phyloP scores from a whole-genome alignment of 2,329 filamentous ascomycete species.

The Aspergillus hiratsukae region DNA sequence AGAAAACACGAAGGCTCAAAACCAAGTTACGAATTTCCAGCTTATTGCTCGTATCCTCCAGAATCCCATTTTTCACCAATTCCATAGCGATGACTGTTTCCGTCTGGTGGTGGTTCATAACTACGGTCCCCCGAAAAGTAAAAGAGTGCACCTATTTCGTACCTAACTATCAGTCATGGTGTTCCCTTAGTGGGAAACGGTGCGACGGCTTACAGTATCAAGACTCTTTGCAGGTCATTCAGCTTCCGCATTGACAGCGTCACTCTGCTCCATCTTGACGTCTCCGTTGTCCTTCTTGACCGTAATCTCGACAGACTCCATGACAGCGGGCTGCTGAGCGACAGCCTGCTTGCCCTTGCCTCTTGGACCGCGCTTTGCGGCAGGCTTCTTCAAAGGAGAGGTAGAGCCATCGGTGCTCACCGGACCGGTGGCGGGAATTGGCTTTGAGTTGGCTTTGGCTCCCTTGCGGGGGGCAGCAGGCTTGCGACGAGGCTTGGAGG shows the following conservation, averaged over 20 bases:
- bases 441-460: conserved; percentile 14
- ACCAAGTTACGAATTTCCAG: background rate
- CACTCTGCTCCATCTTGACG: background rate
- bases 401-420: background rate
- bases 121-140: background rate
- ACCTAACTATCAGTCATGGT: background rate
- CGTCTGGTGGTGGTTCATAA: background rate
- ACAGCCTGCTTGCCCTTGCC: background rate
- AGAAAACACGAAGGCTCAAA: background rate
- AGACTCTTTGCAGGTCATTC: background rate
- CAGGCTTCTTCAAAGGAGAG: background rate
- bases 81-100: background rate
- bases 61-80: background rate
- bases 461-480: conserved; percentile 12
- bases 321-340: background rate
- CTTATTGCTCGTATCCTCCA: background rate
- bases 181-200: background rate
- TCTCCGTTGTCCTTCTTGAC: background rate
- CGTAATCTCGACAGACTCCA: background rate
- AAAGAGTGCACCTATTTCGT: background rate
- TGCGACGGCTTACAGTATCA: background rate
- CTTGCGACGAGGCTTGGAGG: conserved; percentile 1
- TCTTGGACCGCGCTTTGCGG: background rate
- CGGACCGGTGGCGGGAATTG: conserved; percentile 13
- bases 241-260: background rate